Evolutionary conservation across 768 basidiomycete genomes (phyloP).

Genomic region (Lyophyllum shimeji): DNA sequence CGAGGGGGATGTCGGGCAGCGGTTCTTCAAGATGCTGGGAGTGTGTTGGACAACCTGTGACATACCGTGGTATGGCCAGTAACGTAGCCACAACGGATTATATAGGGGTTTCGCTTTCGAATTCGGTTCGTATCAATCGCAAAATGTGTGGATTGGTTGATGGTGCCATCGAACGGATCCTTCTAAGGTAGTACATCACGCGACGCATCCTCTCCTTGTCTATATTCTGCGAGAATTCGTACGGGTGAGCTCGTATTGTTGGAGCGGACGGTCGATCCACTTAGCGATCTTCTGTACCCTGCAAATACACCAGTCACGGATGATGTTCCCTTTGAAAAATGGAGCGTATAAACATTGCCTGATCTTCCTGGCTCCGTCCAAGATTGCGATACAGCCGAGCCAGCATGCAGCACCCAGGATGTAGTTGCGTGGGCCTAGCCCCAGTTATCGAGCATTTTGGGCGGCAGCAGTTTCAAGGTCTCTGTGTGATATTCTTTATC

Average conservation of each 20-base stretch:
- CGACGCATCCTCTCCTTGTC: not conserved
- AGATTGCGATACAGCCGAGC: not conserved
- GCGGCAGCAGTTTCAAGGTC: not conserved
- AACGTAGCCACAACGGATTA: not conserved
- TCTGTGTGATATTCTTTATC: not conserved
- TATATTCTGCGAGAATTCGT: constrained; percentile 1
- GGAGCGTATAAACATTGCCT: not conserved
- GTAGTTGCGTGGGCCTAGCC: not conserved
- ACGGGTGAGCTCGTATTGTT: not conserved
- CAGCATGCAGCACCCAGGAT: not conserved
- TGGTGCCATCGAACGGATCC: not conserved
- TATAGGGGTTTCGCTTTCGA: not conserved
- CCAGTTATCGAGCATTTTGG: not conserved
- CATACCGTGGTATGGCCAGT: not conserved
- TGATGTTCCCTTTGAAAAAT: not conserved
- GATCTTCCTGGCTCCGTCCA: not conserved
- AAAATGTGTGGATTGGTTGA: not conserved
- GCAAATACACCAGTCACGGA: not conserved
- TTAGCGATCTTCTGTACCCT: not conserved
- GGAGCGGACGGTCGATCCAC: not conserved
- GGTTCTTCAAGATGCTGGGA: constrained; percentile 31
- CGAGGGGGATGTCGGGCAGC: constrained; percentile 41
- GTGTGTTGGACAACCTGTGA: not conserved
- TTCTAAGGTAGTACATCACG: not conserved
- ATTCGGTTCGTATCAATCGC: not conserved